phyloP scores from a whole-genome alignment of 352 stramenopile genomes.

The Phytophthora kernoviae region DNA sequence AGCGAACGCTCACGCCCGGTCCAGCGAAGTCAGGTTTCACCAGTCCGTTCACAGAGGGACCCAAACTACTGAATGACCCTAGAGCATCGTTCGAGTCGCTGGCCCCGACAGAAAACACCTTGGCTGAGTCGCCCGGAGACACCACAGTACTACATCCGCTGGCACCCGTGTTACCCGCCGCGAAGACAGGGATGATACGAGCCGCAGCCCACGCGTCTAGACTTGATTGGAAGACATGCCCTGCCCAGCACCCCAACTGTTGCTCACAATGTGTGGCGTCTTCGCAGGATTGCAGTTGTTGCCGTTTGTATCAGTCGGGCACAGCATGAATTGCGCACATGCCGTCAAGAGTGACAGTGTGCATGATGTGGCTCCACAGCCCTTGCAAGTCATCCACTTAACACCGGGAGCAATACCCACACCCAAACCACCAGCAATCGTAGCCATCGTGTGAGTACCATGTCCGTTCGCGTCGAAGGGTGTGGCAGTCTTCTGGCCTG shows the following conservation, averaged over 20 bases:
- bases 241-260: constrained; percentile 50
- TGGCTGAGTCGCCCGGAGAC: constrained; percentile 44
- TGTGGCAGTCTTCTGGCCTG: constrained; percentile 24
- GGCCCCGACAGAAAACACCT: constrained; percentile 43
- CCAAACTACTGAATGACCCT: constrained; percentile 46
- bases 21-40: constrained; percentile 54
- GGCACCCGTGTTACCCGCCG: constrained; percentile 47
- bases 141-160: constrained; percentile 32
- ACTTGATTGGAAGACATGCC: constrained; percentile 38
- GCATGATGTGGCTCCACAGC: constrained; percentile 30
- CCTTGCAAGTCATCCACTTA: constrained; percentile 62
- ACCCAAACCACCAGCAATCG: constrained; percentile 41
- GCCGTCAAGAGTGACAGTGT: constrained; percentile 34
- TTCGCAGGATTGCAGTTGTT: constrained; percentile 53
- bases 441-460: constrained; percentile 57
- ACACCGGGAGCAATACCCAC: constrained; percentile 50
- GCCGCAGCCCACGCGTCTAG: constrained; percentile 52
- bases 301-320: constrained; percentile 57
- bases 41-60: constrained; percentile 34
- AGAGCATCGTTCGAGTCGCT: constrained; percentile 39
- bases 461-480: constrained; percentile 55
- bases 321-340: constrained; percentile 64
- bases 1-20: constrained; percentile 42
- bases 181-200: constrained; percentile 61
- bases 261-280: constrained; percentile 58